Evolutionary conservation across 495 filamentous ascomycete species (phyloP).

Genomic region (Lophiostoma macrostomum): DNA sequence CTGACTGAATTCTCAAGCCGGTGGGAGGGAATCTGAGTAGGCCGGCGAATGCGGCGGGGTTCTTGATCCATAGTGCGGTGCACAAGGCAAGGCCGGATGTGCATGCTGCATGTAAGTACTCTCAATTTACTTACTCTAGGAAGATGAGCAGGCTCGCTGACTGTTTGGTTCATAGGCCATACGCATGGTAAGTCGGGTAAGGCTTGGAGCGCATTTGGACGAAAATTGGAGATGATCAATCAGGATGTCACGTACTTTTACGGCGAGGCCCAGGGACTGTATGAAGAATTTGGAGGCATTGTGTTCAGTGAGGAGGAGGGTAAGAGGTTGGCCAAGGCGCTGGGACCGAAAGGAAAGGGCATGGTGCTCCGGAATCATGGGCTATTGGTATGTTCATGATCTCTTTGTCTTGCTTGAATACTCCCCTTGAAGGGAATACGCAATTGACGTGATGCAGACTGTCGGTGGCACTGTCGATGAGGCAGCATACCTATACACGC

Average conservation of each 20-base stretch:
- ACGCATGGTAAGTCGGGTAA: slow-evolving; percentile 41
- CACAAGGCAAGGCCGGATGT: slow-evolving; percentile 44
- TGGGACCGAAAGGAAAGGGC: slow-evolving; percentile 42
- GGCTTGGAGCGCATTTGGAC: slow-evolving; percentile 41
- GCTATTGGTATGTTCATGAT: slow-evolving; percentile 28
- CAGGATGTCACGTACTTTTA: slow-evolving; percentile 45
- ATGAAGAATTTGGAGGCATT: slow-evolving; percentile 42
- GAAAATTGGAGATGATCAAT: slow-evolving; percentile 45
- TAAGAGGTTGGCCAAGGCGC: slow-evolving; percentile 40
- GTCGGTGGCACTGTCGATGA: slow-evolving; percentile 45
- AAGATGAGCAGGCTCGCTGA: too few species aligned
- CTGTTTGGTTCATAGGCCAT: too few species aligned
- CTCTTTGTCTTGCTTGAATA: too few species aligned
- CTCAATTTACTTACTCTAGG: too few species aligned
- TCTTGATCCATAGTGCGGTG: slow-evolving; percentile 42
- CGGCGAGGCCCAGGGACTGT: slow-evolving; percentile 43
- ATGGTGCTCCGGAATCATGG: slow-evolving; percentile 44
- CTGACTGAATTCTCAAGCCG: too few species aligned
- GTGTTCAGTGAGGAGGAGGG: slow-evolving; percentile 42
- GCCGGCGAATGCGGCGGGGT: slow-evolving; percentile 44
- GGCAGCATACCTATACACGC: slow-evolving; percentile 41
- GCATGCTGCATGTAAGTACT: slow-evolving; percentile 41
- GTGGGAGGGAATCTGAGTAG: slow-evolving; percentile 40
- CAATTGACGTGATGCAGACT: slow-evolving; percentile 21
- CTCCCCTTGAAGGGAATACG: neutral